Percentiles rank a stretch among this genome's conserved stretches.
Evolutionary conservation across 495 filamentous ascomycete species (phyloP).

Genomic region (Hapsidospora chrysogenum): DNA sequence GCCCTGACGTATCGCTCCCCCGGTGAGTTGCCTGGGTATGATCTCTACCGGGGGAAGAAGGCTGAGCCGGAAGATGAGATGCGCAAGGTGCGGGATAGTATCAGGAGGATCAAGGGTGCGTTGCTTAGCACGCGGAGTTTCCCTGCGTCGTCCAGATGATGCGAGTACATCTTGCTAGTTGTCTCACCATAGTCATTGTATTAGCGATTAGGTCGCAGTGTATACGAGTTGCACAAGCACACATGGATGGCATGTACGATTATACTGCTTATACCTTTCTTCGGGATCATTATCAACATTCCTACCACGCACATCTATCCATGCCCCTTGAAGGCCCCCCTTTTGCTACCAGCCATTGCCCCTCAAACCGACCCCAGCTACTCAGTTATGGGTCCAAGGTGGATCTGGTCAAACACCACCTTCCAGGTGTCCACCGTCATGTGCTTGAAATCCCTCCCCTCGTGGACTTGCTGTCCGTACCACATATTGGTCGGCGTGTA

Average conservation of each 20-base stretch:
- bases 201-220: background rate
- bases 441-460: constrained; percentile 22
- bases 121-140: constrained; percentile 63
- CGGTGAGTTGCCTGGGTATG: constrained; percentile 12
- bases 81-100: constrained; percentile 61
- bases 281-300: too few species aligned
- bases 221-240: too few species aligned
- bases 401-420: too few species aligned
- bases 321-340: too few species aligned
- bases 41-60: constrained; percentile 32
- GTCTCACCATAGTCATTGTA: background rate
- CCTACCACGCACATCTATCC: too few species aligned
- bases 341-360: too few species aligned
- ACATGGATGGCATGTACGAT: too few species aligned
- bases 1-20: constrained; percentile 18
- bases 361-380: too few species aligned
- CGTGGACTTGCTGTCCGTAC: constrained; percentile 22
- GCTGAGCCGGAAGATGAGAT: constrained; percentile 49
- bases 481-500: constrained; percentile 23
- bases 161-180: background rate
- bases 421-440: constrained; percentile 20
- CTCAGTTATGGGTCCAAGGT: too few species aligned
- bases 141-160: constrained; percentile 14
- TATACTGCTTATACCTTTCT: too few species aligned
- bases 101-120: constrained; percentile 84